These are phyloP conservation scores for Funneliformis mosseae DNA, from an alignment of 192 early-diverging fungal species.

Conservation along the genomic window DNA sequence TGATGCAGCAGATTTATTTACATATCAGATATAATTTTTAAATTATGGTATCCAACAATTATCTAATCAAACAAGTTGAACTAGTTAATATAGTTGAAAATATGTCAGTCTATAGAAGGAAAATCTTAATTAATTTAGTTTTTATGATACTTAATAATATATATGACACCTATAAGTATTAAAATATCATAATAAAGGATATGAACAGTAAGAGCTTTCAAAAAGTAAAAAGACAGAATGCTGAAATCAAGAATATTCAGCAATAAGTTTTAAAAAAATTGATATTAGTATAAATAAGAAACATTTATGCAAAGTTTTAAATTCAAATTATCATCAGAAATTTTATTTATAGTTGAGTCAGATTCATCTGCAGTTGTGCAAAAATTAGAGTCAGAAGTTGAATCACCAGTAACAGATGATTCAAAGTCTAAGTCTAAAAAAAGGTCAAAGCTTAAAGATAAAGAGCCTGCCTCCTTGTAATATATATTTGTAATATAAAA, in stretches of 20 bases:
- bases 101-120: neutral
- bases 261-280: neutral
- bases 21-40: neutral
- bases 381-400: no score
- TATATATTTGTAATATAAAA: no score
- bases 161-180: neutral
- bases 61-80: constrained; percentile 1
- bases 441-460: no score
- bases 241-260: neutral
- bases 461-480: no score
- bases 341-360: no score
- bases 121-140: neutral
- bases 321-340: no score
- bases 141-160: neutral
- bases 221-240: neutral
- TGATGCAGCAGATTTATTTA: neutral
- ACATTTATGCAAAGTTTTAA: no score
- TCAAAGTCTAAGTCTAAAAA: no score
- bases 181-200: neutral
- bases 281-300: neutral
- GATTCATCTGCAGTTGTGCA: no score
- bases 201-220: neutral
- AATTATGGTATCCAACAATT: neutral
- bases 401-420: no score
- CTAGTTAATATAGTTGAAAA: neutral